Percentiles rank a stretch among this genome's conserved stretches.
Conservation (phyloP, 1,139 yeast genomes). For the Yamadazyma epiphylla region DNA sequence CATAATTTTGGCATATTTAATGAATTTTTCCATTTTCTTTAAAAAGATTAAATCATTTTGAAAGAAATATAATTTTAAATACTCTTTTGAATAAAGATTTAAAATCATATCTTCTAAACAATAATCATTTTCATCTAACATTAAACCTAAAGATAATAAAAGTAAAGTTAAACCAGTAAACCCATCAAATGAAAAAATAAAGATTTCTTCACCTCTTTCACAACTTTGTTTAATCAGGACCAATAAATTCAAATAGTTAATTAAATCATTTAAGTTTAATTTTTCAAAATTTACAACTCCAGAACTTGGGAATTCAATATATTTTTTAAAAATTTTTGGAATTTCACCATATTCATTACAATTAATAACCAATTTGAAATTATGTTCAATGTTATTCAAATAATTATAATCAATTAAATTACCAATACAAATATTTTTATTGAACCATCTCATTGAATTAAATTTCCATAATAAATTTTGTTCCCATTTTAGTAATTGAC, state of each 20-base stretch:
- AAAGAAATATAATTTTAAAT: constrained; percentile 28
- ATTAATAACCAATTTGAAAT: constrained; percentile 30
- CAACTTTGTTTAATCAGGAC: constrained; percentile 25
- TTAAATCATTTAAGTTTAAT: constrained; percentile 23
- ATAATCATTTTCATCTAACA: constrained; percentile 16
- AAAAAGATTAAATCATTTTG: constrained; percentile 30
- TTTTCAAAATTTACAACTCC: constrained; percentile 21
- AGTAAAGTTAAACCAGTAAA: constrained; percentile 37
- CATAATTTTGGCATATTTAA: constrained; percentile 11
- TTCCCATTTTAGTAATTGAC: constrained; percentile 29
- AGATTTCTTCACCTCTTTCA: constrained; percentile 20
- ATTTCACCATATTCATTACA: constrained; percentile 33
- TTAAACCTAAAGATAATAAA: constrained; percentile 21
- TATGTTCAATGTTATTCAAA: constrained; percentile 13
- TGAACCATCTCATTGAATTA: constrained; percentile 29
- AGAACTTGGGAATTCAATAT: constrained; percentile 35
- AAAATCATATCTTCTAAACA: constrained; percentile 21
- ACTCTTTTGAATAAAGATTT: constrained; percentile 10
- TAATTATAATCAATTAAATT: constrained; percentile 30
- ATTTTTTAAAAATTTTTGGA: constrained; percentile 22
- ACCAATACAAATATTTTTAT: constrained; percentile 28
- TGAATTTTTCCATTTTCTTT: constrained; percentile 28
- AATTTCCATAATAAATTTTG: constrained; percentile 36
- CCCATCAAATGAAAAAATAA: constrained; percentile 37
- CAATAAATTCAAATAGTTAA: constrained; percentile 29